Percentiles rank a stretch among this genome's conserved stretches.
These are phyloP conservation scores for Lagenidium giganteum DNA, from an alignment of 352 stramenopile genomes.

Conservation along the genomic window DNA sequence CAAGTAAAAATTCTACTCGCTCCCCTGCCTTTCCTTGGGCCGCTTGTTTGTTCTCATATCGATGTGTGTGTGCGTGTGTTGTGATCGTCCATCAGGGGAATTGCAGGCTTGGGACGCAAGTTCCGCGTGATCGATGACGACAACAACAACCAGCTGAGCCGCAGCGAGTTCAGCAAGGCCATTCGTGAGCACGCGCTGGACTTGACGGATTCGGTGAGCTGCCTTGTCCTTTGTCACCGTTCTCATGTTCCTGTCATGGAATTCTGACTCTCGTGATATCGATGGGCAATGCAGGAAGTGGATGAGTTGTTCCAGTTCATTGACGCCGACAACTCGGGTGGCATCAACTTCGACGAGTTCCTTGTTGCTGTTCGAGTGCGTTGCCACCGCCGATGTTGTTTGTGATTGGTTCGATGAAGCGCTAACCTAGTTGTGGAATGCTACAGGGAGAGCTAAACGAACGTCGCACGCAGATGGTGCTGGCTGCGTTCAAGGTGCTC, in stretches of 20 bases:
- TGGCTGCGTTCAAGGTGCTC: conserved; percentile 71
- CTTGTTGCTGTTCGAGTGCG: conserved; percentile 55
- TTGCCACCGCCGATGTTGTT: neutral
- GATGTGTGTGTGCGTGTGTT: neutral
- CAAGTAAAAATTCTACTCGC: conserved; percentile 28
- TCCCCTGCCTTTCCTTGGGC: neutral
- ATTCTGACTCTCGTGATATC: neutral
- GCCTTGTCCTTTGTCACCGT: too few relatives aligned
- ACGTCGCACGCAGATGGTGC: conserved; percentile 65
- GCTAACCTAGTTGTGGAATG: too few relatives aligned
- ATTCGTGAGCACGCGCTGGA: conserved; percentile 62
- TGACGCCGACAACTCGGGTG: conserved; percentile 73
- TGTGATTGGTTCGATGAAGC: too few relatives aligned
- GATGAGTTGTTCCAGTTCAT: conserved; percentile 82
- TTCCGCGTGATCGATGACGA: conserved; percentile 90
- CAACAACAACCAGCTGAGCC: conserved; percentile 67
- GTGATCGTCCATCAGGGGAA: conserved; percentile 25
- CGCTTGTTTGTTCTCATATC: neutral
- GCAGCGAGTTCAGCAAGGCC: conserved; percentile 75
- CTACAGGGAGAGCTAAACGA: conserved; percentile 69
- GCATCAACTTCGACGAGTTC: conserved; percentile 85
- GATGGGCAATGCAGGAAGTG: conserved; percentile 28
- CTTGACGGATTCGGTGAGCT: conserved; percentile 36
- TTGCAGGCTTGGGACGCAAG: conserved; percentile 72
- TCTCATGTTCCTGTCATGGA: neutral